Percentiles rank a stretch among this genome's conserved stretches.
Conservation (phyloP, 129 eudicot species). For the Saussurea involucrata region DNA sequence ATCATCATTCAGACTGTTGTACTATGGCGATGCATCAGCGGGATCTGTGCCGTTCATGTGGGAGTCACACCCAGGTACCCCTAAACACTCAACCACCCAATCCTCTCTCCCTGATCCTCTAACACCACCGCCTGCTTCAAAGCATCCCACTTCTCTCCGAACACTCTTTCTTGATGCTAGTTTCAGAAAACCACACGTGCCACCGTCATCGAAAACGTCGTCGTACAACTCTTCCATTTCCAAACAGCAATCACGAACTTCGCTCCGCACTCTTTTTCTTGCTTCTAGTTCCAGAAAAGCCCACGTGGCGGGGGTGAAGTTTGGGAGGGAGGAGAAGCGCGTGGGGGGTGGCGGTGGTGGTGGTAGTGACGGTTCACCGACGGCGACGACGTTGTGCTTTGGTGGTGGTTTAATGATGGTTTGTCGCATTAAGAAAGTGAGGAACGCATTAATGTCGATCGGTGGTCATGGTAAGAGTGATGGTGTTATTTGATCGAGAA, state of each 20-base stretch:
- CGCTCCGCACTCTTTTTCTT: constrained; percentile 25
- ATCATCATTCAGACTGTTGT: constrained; percentile 51
- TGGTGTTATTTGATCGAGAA: not conserved
- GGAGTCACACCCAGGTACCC: constrained; percentile 86
- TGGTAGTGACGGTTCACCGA: constrained; percentile 5
- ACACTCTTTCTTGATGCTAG: constrained; percentile 26
- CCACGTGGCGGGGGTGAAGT: constrained; percentile 1
- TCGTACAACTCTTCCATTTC: constrained; percentile 14
- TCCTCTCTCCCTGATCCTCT: constrained; percentile 50
- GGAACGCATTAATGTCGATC: constrained; percentile 38
- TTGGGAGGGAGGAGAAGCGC: constrained; percentile 21
- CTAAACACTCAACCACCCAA: constrained; percentile 45
- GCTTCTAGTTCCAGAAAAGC: constrained; percentile 17
- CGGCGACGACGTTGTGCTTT: constrained; percentile 37
- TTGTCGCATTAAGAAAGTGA: constrained; percentile 34
- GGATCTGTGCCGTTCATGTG: constrained; percentile 71
- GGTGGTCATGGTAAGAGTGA: constrained; percentile 30
- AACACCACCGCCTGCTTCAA: constrained; percentile 72
- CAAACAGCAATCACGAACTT: not conserved
- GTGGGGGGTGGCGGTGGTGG: not conserved
- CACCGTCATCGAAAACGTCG: constrained; percentile 9
- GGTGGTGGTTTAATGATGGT: constrained; percentile 26
- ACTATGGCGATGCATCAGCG: constrained; percentile 54
- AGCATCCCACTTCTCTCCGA: constrained; percentile 27
- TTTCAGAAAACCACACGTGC: constrained; percentile 6